Conservation (phyloP, 257 asterid species). For the Ajuga chamaepitys region DNA sequence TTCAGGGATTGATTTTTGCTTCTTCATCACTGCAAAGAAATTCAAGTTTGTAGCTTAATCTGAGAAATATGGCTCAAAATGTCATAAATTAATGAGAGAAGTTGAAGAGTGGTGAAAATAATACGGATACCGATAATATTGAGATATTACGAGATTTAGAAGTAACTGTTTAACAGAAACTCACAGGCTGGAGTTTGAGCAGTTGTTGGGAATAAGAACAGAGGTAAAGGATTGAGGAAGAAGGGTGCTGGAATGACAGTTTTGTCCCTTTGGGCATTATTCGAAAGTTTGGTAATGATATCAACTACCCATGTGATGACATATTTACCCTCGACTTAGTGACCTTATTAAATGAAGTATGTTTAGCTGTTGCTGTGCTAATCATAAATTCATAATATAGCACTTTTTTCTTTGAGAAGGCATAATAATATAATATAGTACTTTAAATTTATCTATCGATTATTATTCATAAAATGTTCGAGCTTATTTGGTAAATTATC, state of each 20-base stretch:
- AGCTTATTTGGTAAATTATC: no score
- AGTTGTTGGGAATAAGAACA: constrained; percentile 19
- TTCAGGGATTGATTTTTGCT: constrained; percentile 27
- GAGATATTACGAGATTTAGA: constrained; percentile 14
- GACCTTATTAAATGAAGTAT: no score
- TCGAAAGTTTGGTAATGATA: background rate
- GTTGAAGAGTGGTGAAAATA: background rate
- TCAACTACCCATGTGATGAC: background rate
- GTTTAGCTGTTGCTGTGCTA: no score
- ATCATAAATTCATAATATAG: no score
- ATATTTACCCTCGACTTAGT: background rate
- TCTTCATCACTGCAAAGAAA: constrained; percentile 48
- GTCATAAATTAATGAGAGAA: no score
- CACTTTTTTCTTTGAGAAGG: no score
- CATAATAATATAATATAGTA: no score
- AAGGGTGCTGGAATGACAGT: constrained; percentile 9
- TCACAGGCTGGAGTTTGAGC: constrained; percentile 24
- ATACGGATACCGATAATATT: background rate
- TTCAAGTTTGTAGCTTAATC: constrained; percentile 10
- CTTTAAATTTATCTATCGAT: no score
- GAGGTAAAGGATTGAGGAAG: constrained; percentile 29
- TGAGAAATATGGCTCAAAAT: background rate
- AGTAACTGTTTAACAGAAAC: constrained; percentile 48
- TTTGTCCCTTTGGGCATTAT: constrained; percentile 25
- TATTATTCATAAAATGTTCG: no score